Base-by-base conservation (phyloP, 495 filamentous ascomycete species). In the Acidiella bohemica region DNA sequence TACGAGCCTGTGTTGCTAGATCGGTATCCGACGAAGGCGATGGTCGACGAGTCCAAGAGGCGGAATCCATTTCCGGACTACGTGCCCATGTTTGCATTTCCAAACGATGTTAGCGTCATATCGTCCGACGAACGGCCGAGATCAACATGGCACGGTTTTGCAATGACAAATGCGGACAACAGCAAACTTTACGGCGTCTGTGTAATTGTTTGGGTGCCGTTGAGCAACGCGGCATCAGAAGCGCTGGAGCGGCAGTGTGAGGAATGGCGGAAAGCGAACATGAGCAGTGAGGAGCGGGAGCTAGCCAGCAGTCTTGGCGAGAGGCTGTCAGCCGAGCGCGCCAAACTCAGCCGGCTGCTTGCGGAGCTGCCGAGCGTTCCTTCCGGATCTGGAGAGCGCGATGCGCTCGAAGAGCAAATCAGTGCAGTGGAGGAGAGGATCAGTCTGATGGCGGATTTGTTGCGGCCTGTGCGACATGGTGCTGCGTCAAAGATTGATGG, bases 31-130 rank as follows among this genome's bases (percentile, higher is more conserved):
- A 76, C 83, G 26, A 81, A 82, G 55, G 71, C 72, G 47, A 80
- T 86, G 63, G 55, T 72, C n/a, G 88, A 94, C 19, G 84, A 93
- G 47, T 50, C 75, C 41, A 76, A 81, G 54, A 72, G 80, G 54
- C 76, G 90, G 53, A 86, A 84, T 30, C 75, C 74, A 37, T 95
- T 97, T 56, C 90, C 90, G 3, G 88, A 97, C 54, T 96, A 94
- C 51, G 84, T 97, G 26, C 90, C 90, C 19, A 96, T 97, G 90
- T 97, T 96, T 53, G 86, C 90, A 16, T 97, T 96, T 53, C 90
- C 90, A 20, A 94, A 97, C 59, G 90, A 97, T 60, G 84, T 97
- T 51, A 84, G 84, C 41, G 88, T 97, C 36, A 82, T 96, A 6
- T 94, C 90, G 7, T 84, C 84, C 1, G 90, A 97, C 54, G 86